These are phyloP conservation scores for Globisporangium splendens DNA, from an alignment of 352 stramenopile species.

Conservation along the genomic window DNA sequence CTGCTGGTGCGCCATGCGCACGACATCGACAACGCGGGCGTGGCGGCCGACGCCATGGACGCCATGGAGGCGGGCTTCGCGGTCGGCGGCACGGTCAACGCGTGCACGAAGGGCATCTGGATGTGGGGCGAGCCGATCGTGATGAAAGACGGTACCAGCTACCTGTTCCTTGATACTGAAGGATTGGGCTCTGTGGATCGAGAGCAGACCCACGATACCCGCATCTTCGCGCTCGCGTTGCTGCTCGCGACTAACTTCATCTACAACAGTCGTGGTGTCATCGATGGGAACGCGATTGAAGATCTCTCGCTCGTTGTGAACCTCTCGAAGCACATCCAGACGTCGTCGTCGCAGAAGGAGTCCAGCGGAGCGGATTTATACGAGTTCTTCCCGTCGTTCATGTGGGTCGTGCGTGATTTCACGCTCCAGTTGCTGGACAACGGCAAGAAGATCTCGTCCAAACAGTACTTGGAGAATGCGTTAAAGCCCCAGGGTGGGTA, in stretches of 20 bases:
- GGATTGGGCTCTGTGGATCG: conserved; percentile 81
- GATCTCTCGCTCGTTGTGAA: conserved; percentile 90
- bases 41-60: conserved; percentile 12
- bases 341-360: conserved; percentile 30
- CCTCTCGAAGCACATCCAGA: conserved; percentile 89
- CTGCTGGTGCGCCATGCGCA: conserved; percentile 65
- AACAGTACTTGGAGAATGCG: conserved; percentile 88
- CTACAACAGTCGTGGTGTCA: conserved; percentile 90
- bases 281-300: conserved; percentile 88
- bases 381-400: conserved; percentile 86
- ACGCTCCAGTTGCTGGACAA: conserved; percentile 84
- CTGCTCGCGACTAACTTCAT: conserved; percentile 86
- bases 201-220: conserved; percentile 86
- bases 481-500: conserved; percentile 78
- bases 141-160: conserved; percentile 61
- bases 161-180: conserved; percentile 89
- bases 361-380: conserved; percentile 36
- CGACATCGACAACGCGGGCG: conserved; percentile 21
- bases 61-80: conserved; percentile 49
- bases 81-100: conserved; percentile 83
- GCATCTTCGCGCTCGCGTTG: conserved; percentile 87
- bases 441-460: conserved; percentile 83
- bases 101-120: conserved; percentile 91
- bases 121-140: conserved; percentile 84
- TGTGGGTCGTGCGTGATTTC: conserved; percentile 91